Conservation (phyloP, 768 basidiomycete genomes). For the Boletus rubroflammeus region DNA sequence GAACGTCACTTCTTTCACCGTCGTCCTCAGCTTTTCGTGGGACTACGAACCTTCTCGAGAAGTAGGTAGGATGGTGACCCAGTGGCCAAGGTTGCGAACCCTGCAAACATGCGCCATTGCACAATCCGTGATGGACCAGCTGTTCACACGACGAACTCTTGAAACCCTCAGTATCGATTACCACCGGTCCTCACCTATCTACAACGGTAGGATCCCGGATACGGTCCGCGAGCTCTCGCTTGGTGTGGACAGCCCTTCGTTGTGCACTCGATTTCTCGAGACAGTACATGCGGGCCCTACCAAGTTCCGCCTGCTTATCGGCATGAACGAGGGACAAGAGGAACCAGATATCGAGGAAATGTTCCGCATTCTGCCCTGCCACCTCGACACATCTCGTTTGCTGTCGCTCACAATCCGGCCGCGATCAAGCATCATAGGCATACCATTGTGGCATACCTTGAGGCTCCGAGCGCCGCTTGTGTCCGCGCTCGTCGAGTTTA, state of each 20-base stretch:
- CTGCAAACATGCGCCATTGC: conserved; percentile 12
- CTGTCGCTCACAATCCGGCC: conserved; percentile 6
- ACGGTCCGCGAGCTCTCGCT: conserved; percentile 15
- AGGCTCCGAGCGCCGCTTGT: conserved; percentile 1
- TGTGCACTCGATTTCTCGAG: conserved; percentile 11
- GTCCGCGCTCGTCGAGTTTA: conserved; percentile 11
- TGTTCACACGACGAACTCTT: not conserved
- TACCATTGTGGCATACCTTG: conserved; percentile 1
- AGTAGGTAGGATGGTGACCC: conserved; percentile 15
- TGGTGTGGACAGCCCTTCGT: not conserved
- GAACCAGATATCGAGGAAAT: not conserved
- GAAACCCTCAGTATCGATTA: conserved; percentile 14
- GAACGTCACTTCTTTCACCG: conserved; percentile 17
- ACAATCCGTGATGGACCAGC: conserved; percentile 13
- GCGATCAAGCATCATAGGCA: not conserved
- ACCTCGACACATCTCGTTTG: conserved; percentile 10
- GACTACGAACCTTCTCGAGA: conserved; percentile 5
- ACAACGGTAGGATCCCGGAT: conserved; percentile 9
- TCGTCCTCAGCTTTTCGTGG: conserved; percentile 6
- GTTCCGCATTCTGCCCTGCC: conserved; percentile 9
- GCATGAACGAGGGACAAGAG: conserved; percentile 2
- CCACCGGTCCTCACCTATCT: conserved; percentile 4
- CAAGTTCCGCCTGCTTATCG: conserved; percentile 5
- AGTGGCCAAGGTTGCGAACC: conserved; percentile 10
- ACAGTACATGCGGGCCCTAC: conserved; percentile 11